These are phyloP conservation scores for Chlorella sp. DNA, from an alignment of 139 green algal species.

Conservation along the genomic window DNA sequence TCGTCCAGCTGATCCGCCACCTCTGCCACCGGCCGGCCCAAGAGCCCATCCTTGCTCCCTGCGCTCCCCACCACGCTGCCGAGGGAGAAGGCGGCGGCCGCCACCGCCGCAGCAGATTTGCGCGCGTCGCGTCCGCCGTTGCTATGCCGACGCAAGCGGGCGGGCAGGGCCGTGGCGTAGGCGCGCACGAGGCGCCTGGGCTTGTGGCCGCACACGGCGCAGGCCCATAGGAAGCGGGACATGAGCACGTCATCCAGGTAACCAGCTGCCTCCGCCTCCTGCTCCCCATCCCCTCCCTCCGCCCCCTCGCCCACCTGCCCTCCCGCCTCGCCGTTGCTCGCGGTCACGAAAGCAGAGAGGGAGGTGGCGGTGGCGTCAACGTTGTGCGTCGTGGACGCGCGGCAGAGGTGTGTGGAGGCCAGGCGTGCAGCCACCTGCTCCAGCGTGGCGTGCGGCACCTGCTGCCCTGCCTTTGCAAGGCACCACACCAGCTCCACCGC, in stretches of 20 bases:
- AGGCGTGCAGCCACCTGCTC: no score
- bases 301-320: neutral
- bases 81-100: neutral
- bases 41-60: no score
- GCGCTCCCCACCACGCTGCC: no score
- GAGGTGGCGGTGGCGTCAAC: neutral
- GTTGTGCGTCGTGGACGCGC: no score
- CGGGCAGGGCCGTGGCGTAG: neutral
- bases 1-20: no score
- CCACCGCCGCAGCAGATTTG: neutral
- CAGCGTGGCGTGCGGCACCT: neutral
- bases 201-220: neutral
- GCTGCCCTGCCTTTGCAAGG: neutral
- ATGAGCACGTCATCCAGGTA: slow-evolving; percentile 10
- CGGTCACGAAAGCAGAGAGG: neutral
- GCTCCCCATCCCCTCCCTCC: neutral
- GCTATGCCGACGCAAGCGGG: neutral
- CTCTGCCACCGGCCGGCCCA: no score
- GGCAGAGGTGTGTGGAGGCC: no score
- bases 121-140: neutral
- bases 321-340: no score
- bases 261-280: no score
- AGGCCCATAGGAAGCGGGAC: slow-evolving; percentile 8
- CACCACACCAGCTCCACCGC: slow-evolving; percentile 3
- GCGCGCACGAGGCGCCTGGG: neutral